phyloP scores from a whole-genome alignment of 129 eudicot genomes.

The Arctium lappa region DNA sequence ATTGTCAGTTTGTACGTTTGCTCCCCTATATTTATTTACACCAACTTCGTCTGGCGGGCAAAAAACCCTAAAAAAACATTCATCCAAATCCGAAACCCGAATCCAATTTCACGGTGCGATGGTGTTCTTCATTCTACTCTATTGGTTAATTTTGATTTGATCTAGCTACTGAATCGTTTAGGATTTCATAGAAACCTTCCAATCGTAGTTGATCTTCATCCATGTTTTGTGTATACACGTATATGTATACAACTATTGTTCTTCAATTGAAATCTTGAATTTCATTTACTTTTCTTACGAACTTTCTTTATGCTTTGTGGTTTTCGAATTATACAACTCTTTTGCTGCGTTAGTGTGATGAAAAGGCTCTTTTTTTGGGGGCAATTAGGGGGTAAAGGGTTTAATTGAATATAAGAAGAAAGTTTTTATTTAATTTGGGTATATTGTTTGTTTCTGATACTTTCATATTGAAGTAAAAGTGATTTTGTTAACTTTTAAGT shows the following conservation, averaged over 20 bases:
- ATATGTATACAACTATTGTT: not conserved
- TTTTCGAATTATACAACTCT: not conserved
- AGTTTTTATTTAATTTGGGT: not conserved
- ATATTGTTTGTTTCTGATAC: conserved; percentile 2
- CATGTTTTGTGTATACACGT: conserved; percentile 3
- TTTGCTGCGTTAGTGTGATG: not conserved
- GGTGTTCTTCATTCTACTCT: not conserved
- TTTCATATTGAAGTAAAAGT: not conserved
- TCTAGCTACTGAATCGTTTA: conserved; percentile 1
- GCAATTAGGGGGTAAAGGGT: not conserved
- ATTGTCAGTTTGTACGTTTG: conserved; percentile 28
- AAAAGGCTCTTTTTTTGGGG: not conserved
- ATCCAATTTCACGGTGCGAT: conserved; percentile 31
- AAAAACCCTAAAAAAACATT: conserved; percentile 43
- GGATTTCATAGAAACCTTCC: not conserved
- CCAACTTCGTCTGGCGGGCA: conserved; percentile 24
- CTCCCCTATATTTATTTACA: not conserved
- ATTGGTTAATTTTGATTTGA: not conserved
- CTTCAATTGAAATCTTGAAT: not conserved
- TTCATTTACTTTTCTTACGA: not conserved
- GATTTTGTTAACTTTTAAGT: not conserved
- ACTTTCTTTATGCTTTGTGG: not conserved
- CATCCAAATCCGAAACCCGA: conserved; percentile 23
- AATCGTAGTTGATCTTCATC: not conserved
- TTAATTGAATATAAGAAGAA: not conserved